These are phyloP conservation scores for Dipteronia dyeriana DNA, from an alignment of 345 rosid genomes.

Conservation along the genomic window DNA sequence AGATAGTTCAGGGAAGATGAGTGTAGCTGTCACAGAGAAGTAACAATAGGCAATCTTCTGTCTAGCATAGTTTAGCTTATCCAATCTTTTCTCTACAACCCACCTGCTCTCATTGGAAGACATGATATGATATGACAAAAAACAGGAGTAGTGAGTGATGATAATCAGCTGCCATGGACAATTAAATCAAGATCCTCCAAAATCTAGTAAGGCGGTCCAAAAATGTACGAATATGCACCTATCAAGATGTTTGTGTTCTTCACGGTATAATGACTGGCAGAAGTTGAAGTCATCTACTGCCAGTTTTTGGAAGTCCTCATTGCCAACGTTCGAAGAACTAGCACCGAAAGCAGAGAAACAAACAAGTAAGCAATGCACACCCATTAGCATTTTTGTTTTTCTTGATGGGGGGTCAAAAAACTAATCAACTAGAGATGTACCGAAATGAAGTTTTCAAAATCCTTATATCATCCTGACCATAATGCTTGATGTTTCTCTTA, in stretches of 20 bases:
- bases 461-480: constrained; percentile 37
- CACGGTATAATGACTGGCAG: constrained; percentile 56
- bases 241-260: constrained; percentile 64
- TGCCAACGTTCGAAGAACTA: constrained; percentile 45
- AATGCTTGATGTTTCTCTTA: constrained; percentile 58
- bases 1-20: constrained; percentile 64
- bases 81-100: constrained; percentile 61
- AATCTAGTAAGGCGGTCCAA: constrained; percentile 5
- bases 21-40: constrained; percentile 78
- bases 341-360: constrained; percentile 22
- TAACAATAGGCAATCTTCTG: constrained; percentile 79
- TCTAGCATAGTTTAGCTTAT: constrained; percentile 73
- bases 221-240: constrained; percentile 43
- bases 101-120: constrained; percentile 47
- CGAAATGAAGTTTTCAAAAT: constrained; percentile 58
- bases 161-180: background rate
- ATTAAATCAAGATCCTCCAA: no score
- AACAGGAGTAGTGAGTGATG: background rate
- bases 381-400: background rate
- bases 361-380: background rate
- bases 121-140: background rate
- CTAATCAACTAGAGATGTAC: constrained; percentile 30
- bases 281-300: constrained; percentile 73
- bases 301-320: constrained; percentile 55
- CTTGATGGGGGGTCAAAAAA: background rate